Conservation (phyloP, 257 asterid genomes). For the Nicotiana attenuata region DNA sequence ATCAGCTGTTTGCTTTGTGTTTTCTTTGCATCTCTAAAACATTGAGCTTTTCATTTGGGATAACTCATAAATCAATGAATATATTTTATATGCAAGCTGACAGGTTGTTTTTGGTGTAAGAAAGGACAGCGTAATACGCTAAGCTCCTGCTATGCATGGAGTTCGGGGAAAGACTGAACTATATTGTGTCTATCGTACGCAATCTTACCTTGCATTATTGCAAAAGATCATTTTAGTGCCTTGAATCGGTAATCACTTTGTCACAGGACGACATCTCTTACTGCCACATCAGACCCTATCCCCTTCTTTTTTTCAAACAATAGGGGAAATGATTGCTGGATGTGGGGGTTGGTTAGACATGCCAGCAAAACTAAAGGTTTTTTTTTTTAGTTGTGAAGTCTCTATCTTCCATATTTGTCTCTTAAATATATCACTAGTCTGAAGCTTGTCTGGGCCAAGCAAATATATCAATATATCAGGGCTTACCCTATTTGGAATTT, state of each 20-base stretch:
- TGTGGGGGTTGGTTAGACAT: not conserved
- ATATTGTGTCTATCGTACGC: not conserved
- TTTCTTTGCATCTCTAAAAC: not conserved
- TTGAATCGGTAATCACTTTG: not conserved
- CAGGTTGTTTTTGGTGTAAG: not conserved
- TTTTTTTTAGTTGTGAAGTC: not conserved
- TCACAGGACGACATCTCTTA: not conserved
- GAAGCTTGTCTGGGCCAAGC: not conserved
- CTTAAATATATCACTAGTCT: not conserved
- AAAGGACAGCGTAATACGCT: not conserved
- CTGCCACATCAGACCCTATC: too few species aligned
- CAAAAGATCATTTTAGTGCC: too few species aligned
- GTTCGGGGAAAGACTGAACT: not conserved
- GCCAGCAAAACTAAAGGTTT: not conserved
- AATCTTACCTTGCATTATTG: not conserved
- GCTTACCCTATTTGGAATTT: not conserved
- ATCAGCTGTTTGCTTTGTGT: not conserved
- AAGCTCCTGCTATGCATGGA: not conserved
- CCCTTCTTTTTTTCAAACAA: too few species aligned
- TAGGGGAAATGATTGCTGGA: not conserved
- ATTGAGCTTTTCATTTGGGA: not conserved
- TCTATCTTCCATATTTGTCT: not conserved
- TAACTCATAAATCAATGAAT: not conserved
- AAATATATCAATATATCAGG: not conserved
- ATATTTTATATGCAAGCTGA: not conserved